Evolutionary conservation across 2,329 filamentous ascomycete species (phyloP), one percentile per base, ranked within the genome.

Genomic region (Chaetomium sp.): DNA sequence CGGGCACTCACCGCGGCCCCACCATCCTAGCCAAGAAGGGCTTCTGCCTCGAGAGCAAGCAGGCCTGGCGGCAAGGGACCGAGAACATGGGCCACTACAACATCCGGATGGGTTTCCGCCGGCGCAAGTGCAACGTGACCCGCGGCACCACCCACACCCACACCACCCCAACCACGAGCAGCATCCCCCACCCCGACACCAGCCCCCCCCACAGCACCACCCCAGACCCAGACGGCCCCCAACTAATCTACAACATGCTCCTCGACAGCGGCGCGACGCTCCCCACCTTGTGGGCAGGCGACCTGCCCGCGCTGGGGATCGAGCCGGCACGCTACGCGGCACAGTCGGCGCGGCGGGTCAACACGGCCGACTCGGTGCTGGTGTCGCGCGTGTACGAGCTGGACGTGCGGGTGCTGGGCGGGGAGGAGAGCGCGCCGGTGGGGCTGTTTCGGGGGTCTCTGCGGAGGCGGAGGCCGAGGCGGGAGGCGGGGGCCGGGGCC

Each of bases 201-300:
- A 27, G 25, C 57, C 13, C 0, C 1, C 23, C 57, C 29, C 19
- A 29, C 25, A 45, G 31, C 23, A 61, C 62, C 8, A 50, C 54
- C 23, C 59, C 57, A 7, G 65, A 70, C 62, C 53, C 58, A 10
- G 27, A 69, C 16, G 72, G 71, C 3, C 74, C 76, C 2, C 68
- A 69, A 45, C 58, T 78, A 23, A 69, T 71, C 53, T 77, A 77
- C 65, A 68, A 72, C 35, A 75, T 74, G 21, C 67, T 82, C 51
- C 71, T 82, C 47, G 80, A 83, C 69, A 76, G 74, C 45, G 81
- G 80, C 55, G 77, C 80, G 6, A 81, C 78, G 0, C 74, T 77
- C 35, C 79, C 81, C 1, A 70, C 74, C 35, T 72, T 82, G 35
- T 72, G 72, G 59, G 54, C 67, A 10, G 55, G 68, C 19, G 80